Percentiles rank a stretch among this genome's conserved stretches.
phyloP scores from a whole-genome alignment of 306 rosid genomes.

The Fragaria iinumae region DNA sequence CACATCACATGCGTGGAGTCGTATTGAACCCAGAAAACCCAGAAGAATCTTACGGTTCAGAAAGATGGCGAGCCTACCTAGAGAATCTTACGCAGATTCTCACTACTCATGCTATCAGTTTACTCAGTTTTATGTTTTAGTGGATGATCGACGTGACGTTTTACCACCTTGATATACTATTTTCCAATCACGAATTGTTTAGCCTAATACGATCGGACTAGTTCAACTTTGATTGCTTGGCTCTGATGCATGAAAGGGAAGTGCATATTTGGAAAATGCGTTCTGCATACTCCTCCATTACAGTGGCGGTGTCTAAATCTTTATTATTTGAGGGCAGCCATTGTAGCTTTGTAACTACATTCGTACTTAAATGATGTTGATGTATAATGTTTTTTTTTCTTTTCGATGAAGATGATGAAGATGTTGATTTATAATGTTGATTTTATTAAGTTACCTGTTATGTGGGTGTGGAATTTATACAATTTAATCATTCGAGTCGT shows the following conservation, averaged over 20 bases:
- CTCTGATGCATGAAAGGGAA: not conserved
- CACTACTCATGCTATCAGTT: not conserved
- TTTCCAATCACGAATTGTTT: not conserved
- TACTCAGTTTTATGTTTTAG: not conserved
- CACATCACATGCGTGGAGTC: conserved; percentile 30
- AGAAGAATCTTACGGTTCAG: not conserved
- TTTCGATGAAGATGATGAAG: not conserved
- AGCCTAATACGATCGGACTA: not conserved
- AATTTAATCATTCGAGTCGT: not conserved
- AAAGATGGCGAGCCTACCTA: not conserved
- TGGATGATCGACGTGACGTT: not conserved
- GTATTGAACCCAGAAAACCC: not conserved
- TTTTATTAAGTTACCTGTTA: not conserved
- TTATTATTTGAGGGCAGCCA: not conserved
- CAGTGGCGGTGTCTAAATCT: not conserved
- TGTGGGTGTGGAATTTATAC: no score
- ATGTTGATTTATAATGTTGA: not conserved
- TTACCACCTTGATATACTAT: not conserved
- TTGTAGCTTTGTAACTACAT: not conserved
- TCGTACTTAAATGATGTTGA: not conserved
- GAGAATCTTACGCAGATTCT: not conserved
- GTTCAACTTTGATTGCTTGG: not conserved
- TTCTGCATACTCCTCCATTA: not conserved
- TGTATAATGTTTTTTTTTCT: not conserved
- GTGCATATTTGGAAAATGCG: conserved; percentile 4